Conservation (phyloP, 2,329 filamentous ascomycete species). For the Magnaporthiopsis incrustans region DNA sequence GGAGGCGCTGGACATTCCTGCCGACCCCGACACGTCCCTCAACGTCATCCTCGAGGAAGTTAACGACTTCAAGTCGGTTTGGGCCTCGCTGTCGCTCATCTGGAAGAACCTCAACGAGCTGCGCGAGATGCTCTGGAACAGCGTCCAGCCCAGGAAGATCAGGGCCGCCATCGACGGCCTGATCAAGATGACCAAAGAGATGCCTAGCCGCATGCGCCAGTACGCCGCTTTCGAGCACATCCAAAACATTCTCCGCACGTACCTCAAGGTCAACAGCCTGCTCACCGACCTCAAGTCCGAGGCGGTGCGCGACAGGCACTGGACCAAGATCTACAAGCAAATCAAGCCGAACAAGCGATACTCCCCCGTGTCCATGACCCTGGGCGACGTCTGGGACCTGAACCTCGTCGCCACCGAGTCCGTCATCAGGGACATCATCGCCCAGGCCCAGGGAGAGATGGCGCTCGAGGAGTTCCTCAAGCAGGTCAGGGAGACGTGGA, state of each 20-base stretch:
- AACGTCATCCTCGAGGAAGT: constrained; percentile 88
- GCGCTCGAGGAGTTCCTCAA: constrained; percentile 95
- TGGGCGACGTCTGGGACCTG: constrained; percentile 98
- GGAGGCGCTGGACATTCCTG: constrained; percentile 85
- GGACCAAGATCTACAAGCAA: constrained; percentile 96
- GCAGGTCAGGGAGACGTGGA: constrained; percentile 94
- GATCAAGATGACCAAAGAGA: constrained; percentile 97
- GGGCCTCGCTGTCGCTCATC: constrained; percentile 89
- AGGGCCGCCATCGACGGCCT: constrained; percentile 81
- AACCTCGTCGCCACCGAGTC: constrained; percentile 81
- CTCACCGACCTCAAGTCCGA: constrained; percentile 91
- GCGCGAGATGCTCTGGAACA: constrained; percentile 87
- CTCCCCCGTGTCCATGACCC: constrained; percentile 85
- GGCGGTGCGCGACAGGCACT: constrained; percentile 91
- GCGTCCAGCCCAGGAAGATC: constrained; percentile 89
- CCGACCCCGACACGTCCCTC: constrained; percentile 72
- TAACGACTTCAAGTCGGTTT: constrained; percentile 97
- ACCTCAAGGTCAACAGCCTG: constrained; percentile 84
- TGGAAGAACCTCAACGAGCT: constrained; percentile 96
- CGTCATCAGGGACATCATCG: constrained; percentile 86
- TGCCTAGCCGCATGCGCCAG: constrained; percentile 97
- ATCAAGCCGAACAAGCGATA: constrained; percentile 90
- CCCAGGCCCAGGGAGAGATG: constrained; percentile 96
- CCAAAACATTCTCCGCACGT: constrained; percentile 78
- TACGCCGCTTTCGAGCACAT: constrained; percentile 99